These are phyloP conservation scores for Lentinula novae-zelandiae DNA, from an alignment of 1,284 basidiomycete genomes.

Conservation along the genomic window DNA sequence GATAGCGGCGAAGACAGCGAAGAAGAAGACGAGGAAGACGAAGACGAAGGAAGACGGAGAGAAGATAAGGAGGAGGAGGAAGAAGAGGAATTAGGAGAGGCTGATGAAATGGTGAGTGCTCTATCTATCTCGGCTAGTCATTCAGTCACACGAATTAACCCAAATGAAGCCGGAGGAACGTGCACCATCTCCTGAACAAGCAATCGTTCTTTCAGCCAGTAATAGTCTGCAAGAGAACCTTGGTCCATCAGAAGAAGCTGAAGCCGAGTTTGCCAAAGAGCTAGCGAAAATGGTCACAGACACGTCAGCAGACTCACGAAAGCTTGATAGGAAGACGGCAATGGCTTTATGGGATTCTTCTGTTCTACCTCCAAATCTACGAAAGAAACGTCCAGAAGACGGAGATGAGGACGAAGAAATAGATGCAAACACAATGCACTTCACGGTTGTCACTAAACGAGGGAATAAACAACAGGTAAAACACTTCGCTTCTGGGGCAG, in stretches of 20 bases:
- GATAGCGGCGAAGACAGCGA: conserved; percentile 62
- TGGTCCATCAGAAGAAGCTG: conserved; percentile 82
- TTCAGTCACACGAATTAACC: conserved; percentile 10
- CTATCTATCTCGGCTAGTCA: background rate
- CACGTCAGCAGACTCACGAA: conserved; percentile 76
- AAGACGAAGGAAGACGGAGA: conserved; percentile 51
- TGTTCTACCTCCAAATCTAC: conserved; percentile 61
- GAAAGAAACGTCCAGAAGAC: conserved; percentile 59
- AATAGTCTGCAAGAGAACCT: conserved; percentile 57
- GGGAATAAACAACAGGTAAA: conserved; percentile 90
- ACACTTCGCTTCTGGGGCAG: conserved; percentile 4
- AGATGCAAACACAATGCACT: conserved; percentile 72
- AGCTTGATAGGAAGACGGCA: conserved; percentile 81
- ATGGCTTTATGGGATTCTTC: conserved; percentile 83
- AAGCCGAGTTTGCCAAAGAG: conserved; percentile 93
- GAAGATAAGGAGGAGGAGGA: conserved; percentile 51
- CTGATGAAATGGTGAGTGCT: conserved; percentile 21
- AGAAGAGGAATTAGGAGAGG: conserved; percentile 22
- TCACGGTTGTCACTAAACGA: conserved; percentile 90
- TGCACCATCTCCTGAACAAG: conserved; percentile 72
- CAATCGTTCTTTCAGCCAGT: conserved; percentile 59
- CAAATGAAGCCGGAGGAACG: conserved; percentile 54
- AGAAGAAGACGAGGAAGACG: conserved; percentile 63
- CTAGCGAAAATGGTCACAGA: conserved; percentile 94
- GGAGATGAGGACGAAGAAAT: conserved; percentile 46